A percentile compares a stretch with the other conserved stretches of the same genome.
phyloP scores from a whole-genome alignment of 2,329 filamentous ascomycete genomes.

The Lachnellula willkommii region DNA sequence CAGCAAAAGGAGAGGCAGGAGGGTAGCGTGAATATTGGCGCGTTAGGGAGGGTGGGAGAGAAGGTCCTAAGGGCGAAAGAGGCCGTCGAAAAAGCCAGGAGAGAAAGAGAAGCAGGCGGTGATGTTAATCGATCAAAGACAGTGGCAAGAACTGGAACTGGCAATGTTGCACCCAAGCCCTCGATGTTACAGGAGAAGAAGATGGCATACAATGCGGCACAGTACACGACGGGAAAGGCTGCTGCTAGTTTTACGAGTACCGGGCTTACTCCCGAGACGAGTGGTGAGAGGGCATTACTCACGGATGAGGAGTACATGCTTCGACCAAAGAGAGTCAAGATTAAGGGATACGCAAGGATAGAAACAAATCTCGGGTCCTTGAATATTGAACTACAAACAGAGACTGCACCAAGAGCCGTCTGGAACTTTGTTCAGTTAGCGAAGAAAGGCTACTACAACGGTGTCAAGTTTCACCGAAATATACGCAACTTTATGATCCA shows the following conservation, averaged over 20 bases:
- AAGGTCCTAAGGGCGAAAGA: slow-evolving; percentile 91
- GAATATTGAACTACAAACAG: slow-evolving; percentile 84
- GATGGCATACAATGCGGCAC: slow-evolving; percentile 75
- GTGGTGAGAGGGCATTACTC: slow-evolving; percentile 76
- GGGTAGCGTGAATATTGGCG: slow-evolving; percentile 69
- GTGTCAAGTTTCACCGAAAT: slow-evolving; percentile 83
- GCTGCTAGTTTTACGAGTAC: slow-evolving; percentile 95
- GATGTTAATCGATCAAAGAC: slow-evolving; percentile 48
- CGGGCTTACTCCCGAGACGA: slow-evolving; percentile 86
- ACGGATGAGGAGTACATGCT: slow-evolving; percentile 97
- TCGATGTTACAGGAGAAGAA: slow-evolving; percentile 53
- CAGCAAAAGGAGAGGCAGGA: slow-evolving; percentile 62
- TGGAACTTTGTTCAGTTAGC: slow-evolving; percentile 94
- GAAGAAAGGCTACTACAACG: slow-evolving; percentile 84
- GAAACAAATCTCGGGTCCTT: slow-evolving; percentile 79
- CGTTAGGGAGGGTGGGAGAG: slow-evolving; percentile 69
- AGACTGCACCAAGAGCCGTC: slow-evolving; percentile 85
- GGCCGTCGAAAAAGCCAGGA: slow-evolving; percentile 84
- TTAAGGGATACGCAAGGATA: slow-evolving; percentile 86
- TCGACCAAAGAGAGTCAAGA: slow-evolving; percentile 80
- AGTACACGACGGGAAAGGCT: slow-evolving; percentile 83
- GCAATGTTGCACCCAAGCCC: slow-evolving; percentile 31
- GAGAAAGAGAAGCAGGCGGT: slow-evolving; percentile 59
- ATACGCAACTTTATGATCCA: slow-evolving; percentile 98
- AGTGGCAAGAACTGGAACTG: slow-evolving; percentile 35